A percentile compares a stretch with the other conserved stretches of the same genome.
Conservation (phyloP, 805 yeast genomes). For the Dipodascus albidus region DNA sequence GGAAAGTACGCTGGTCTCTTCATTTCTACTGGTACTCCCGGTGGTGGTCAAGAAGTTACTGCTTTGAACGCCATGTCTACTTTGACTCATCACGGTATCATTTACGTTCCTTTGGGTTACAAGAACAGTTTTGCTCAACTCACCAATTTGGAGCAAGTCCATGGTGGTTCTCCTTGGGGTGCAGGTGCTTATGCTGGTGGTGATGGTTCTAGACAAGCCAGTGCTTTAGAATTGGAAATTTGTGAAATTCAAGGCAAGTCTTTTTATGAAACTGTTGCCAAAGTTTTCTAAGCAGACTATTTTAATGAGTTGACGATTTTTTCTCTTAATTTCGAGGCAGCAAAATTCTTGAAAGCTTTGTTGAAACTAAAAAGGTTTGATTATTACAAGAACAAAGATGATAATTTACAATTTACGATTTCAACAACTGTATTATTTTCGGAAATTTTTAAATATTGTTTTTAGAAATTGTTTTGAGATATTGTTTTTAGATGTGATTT, state of each 20-base stretch:
- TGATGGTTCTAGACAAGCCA: slow-evolving; percentile 64
- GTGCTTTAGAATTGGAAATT: slow-evolving; percentile 49
- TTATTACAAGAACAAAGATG: too few relatives aligned
- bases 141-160: slow-evolving; percentile 51
- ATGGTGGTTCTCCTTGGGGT: slow-evolving; percentile 84
- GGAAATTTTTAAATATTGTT: too few relatives aligned
- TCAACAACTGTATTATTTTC: too few relatives aligned
- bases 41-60: slow-evolving; percentile 77
- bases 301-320: not conserved
- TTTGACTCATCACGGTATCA: slow-evolving; percentile 65
- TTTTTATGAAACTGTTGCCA: slow-evolving; percentile 38
- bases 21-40: slow-evolving; percentile 58
- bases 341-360: too few relatives aligned
- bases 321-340: not conserved
- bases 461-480: too few relatives aligned
- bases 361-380: too few relatives aligned
- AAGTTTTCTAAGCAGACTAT: slow-evolving; percentile 14
- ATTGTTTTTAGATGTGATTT: too few relatives aligned
- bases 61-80: slow-evolving; percentile 44
- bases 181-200: slow-evolving; percentile 68
- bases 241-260: slow-evolving; percentile 58
- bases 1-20: slow-evolving; percentile 71
- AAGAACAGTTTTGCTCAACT: slow-evolving; percentile 42
- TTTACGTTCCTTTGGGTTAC: slow-evolving; percentile 70
- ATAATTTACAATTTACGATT: too few relatives aligned